Evolutionary conservation across 139 green algal genomes (phyloP).

Genomic region (Nannochloris sp.): DNA sequence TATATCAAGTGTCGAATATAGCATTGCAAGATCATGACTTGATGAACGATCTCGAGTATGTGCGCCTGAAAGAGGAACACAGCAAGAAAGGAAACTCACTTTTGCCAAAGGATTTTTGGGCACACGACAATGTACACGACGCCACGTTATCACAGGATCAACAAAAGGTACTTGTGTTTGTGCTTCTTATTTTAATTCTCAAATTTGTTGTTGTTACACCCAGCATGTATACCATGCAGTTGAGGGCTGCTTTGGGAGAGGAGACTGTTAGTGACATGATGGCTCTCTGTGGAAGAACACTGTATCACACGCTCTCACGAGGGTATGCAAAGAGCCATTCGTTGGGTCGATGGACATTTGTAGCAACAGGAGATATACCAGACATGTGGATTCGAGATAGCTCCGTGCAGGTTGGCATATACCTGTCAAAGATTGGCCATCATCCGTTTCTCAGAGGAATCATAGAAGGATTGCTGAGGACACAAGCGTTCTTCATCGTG

Average conservation of each 20-base stretch:
- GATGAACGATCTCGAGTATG: too few species aligned
- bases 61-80: too few species aligned
- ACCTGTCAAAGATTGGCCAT: conserved; percentile 33
- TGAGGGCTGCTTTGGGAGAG: not conserved
- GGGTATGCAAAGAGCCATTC: not conserved
- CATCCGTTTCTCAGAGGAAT: conserved; percentile 27
- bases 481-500: conserved; percentile 46
- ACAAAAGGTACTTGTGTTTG: too few species aligned
- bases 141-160: too few species aligned
- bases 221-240: too few species aligned
- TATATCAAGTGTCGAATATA: too few species aligned
- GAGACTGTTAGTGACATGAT: not conserved
- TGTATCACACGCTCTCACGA: conserved; percentile 11
- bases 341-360: not conserved
- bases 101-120: too few species aligned
- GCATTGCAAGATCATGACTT: too few species aligned
- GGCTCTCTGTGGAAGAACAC: conserved; percentile 6
- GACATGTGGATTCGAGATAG: conserved; percentile 47
- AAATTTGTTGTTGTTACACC: too few species aligned
- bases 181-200: too few species aligned
- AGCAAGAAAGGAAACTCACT: too few species aligned
- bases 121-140: too few species aligned
- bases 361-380: conserved; percentile 31
- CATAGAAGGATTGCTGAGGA: conserved; percentile 23
- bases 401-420: conserved; percentile 43